Evolutionary conservation across 148 eudicot genomes (phyloP).

Genomic region (Rhododendron mucronatum): DNA sequence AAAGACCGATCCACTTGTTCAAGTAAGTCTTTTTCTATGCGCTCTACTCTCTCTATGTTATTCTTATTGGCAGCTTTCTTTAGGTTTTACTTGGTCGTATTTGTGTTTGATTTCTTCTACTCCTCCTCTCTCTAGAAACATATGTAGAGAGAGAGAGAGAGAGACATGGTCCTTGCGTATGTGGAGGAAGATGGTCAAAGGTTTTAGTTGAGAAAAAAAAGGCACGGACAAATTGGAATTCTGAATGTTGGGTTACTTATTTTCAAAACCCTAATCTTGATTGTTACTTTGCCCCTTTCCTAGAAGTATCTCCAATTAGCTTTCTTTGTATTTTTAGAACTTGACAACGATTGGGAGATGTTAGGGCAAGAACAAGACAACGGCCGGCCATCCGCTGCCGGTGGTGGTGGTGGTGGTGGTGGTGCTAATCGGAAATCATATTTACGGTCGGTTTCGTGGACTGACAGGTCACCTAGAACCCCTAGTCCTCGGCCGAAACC

Average conservation of each 20-base stretch:
- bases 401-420: slow-evolving; percentile 7
- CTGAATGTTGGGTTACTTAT: not conserved
- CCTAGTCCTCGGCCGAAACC: slow-evolving; percentile 42
- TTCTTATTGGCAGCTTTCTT: slow-evolving; percentile 6
- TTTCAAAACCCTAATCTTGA: slow-evolving; percentile 14
- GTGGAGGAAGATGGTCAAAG: slow-evolving; percentile 22
- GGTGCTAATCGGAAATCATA: slow-evolving; percentile 34
- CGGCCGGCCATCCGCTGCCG: slow-evolving; percentile 20
- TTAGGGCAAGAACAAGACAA: slow-evolving; percentile 39
- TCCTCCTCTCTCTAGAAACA: not conserved
- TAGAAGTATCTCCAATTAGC: slow-evolving; percentile 29
- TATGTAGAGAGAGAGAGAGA: not conserved
- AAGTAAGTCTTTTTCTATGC: slow-evolving; percentile 8
- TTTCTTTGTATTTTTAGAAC: slow-evolving; percentile 16
- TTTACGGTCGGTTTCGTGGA: slow-evolving; percentile 71
- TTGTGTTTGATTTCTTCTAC: slow-evolving; percentile 26
- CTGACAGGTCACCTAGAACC: slow-evolving; percentile 57
- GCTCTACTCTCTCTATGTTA: not conserved
- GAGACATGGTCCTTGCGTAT: not conserved
- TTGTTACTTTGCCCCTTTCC: slow-evolving; percentile 19
- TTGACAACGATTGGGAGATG: slow-evolving; percentile 33
- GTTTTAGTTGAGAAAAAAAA: slow-evolving; percentile 29
- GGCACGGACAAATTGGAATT: slow-evolving; percentile 7
- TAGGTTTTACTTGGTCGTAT: slow-evolving; percentile 32
- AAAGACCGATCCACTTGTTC: slow-evolving; percentile 10